Evolutionary conservation across 1,139 yeast genomes (phyloP).

Genomic region (Barnettozyma hawaiiensis): DNA sequence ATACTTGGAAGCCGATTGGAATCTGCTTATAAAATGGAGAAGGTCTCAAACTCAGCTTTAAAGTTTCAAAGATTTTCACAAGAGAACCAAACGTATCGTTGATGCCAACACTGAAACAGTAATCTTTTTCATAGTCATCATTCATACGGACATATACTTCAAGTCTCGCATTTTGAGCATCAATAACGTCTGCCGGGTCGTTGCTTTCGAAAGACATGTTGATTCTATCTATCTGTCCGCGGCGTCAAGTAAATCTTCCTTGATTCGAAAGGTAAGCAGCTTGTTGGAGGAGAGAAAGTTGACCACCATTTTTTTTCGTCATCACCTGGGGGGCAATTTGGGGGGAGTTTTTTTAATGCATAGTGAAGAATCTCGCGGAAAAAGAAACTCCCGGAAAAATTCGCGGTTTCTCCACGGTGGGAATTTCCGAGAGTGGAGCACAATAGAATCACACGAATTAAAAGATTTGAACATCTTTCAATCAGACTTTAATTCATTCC

Average conservation of each 20-base stretch:
- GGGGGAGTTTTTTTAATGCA: too few relatives aligned
- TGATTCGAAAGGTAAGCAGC: background rate
- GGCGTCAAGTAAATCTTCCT: background rate
- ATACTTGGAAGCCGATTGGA: slow-evolving; percentile 64
- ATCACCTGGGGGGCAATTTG: slow-evolving; percentile 5
- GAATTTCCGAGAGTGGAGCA: too few relatives aligned
- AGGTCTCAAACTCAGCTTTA: slow-evolving; percentile 79
- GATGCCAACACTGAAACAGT: slow-evolving; percentile 70
- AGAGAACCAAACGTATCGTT: slow-evolving; percentile 50
- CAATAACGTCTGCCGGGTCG: slow-evolving; percentile 16
- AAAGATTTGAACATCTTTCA: too few relatives aligned
- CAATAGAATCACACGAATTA: too few relatives aligned
- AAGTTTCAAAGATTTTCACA: slow-evolving; percentile 50
- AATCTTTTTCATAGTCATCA: slow-evolving; percentile 80
- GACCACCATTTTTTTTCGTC: background rate
- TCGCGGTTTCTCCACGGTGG: slow-evolving; percentile 2
- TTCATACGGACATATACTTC: slow-evolving; percentile 84
- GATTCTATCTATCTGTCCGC: background rate
- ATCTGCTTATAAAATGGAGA: slow-evolving; percentile 57
- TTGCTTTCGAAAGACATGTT: slow-evolving; percentile 4
- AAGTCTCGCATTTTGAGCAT: slow-evolving; percentile 29
- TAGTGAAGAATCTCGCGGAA: background rate
- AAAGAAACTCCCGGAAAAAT: background rate
- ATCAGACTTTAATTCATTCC: too few relatives aligned
- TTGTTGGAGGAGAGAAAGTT: background rate